Evolutionary conservation across 805 yeast species (phyloP), one percentile per base, ranked within the genome.

Genomic region (Candida khao-thaluensis): DNA sequence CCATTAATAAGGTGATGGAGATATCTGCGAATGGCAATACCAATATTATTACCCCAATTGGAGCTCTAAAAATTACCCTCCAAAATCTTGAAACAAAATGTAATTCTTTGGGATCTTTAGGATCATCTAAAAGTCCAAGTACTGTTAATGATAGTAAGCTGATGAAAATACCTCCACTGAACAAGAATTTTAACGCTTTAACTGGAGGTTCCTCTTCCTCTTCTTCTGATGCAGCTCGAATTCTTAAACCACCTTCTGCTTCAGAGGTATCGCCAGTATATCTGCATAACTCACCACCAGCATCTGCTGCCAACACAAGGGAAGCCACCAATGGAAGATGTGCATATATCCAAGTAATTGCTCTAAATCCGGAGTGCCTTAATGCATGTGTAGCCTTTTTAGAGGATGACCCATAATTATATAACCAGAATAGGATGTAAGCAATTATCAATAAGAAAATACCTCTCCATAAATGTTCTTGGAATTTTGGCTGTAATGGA

Each of bases 221-320:
- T 12, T 25, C 28, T 11, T 25, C 28, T 20, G n/a, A n/a, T n/a
- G n/a, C n/a, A n/a, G n/a, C n/a, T n/a, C n/a, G n/a, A n/a, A n/a
- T n/a, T n/a, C n/a, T n/a, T n/a, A n/a, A n/a, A n/a, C n/a, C n/a
- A 22, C 10, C 9, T 10, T 22, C 24, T 5, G 28, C 14, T 17
- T 22, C 43, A 17, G 27, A 16, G 6, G 25, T 24, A 11, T 24
- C 30, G 3, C 20, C 22, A 11, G 16, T 17, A 26, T 22, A n/a
- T 16, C 55, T 49, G 9, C 68, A 57, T 38, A 78, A 50, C 17
- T 76, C 79, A 1, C 76, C 77, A 14, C 76, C 80, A 3, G 82
- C 71, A 59, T 79, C 83, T 1, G 83, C 85, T 20, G 78, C 72
- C 22, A 79, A 60, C 22, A 78, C 67, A 37, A 79, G 53, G 1